Conservation (phyloP, 345 rosid genomes). For the Hirschfeldia incana region DNA sequence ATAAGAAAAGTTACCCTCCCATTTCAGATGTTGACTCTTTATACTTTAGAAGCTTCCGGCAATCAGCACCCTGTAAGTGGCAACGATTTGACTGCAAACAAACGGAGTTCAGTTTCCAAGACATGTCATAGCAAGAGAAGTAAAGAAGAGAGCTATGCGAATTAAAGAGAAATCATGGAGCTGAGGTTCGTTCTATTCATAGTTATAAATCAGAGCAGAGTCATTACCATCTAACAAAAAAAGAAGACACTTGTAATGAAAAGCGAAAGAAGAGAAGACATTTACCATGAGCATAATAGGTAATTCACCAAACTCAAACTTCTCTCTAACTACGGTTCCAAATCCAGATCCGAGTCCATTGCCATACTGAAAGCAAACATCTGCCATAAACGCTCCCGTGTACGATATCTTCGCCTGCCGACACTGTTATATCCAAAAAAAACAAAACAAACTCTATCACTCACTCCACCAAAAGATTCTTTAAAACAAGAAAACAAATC, state of each 20-base stretch:
- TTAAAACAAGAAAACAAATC: neutral
- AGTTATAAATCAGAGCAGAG: conserved; percentile 4
- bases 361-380: conserved; percentile 58
- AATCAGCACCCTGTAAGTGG: conserved; percentile 64
- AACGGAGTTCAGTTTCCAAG: neutral
- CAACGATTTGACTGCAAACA: conserved; percentile 78
- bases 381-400: conserved; percentile 62
- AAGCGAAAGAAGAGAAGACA: neutral
- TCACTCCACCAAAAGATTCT: neutral
- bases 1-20: conserved; percentile 78
- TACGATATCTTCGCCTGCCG: conserved; percentile 86
- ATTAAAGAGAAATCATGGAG: neutral
- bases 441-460: neutral
- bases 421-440: conserved; percentile 53
- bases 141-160: neutral
- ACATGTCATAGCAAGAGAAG: neutral
- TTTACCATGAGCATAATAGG: conserved; percentile 90
- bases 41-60: conserved; percentile 48
- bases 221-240: neutral
- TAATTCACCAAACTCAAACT: conserved; percentile 64
- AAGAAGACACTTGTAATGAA: neutral
- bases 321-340: conserved; percentile 52
- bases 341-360: conserved; percentile 7
- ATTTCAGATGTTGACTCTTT: conserved; percentile 87
- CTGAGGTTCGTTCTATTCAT: neutral